Conservation (phyloP, 176 grass and related monocot genomes). For the Oryza meridionalis region DNA sequence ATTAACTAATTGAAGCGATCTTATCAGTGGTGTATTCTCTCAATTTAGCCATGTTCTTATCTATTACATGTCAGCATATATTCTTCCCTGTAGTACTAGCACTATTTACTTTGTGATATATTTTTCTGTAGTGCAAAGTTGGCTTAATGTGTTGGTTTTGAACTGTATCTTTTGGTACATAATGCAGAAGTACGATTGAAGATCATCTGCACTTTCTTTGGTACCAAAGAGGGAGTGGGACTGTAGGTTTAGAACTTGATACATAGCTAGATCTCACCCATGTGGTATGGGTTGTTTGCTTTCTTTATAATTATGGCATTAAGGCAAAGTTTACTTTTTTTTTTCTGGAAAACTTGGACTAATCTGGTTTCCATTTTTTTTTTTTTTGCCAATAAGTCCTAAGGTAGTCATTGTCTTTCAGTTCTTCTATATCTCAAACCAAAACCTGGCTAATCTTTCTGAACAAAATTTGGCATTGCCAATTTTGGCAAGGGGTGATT, state of each 20-base stretch:
- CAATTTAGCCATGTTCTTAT: conserved; percentile 21
- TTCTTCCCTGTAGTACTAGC: neutral
- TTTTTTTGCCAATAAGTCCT: neutral
- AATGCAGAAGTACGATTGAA: neutral
- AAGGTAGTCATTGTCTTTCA: neutral
- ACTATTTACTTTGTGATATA: neutral
- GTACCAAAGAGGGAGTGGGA: neutral
- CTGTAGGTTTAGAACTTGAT: conserved; percentile 28
- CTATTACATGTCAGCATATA: neutral
- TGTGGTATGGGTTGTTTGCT: neutral
- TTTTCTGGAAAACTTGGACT: neutral
- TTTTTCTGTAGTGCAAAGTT: neutral
- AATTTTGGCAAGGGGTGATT: neutral
- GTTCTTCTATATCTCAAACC: neutral
- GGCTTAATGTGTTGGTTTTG: conserved; percentile 12
- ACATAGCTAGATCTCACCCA: conserved; percentile 6
- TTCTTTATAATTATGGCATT: neutral
- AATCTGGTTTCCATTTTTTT: neutral
- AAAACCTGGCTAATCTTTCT: neutral
- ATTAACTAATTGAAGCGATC: conserved; percentile 22
- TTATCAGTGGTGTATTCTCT: conserved; percentile 21
- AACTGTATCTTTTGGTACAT: conserved; percentile 12
- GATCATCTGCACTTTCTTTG: neutral
- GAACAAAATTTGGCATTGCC: neutral
- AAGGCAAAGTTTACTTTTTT: neutral